These are phyloP conservation scores for Apiosordaria backusii DNA, from an alignment of 495 filamentous ascomycete genomes.

Conservation along the genomic window DNA sequence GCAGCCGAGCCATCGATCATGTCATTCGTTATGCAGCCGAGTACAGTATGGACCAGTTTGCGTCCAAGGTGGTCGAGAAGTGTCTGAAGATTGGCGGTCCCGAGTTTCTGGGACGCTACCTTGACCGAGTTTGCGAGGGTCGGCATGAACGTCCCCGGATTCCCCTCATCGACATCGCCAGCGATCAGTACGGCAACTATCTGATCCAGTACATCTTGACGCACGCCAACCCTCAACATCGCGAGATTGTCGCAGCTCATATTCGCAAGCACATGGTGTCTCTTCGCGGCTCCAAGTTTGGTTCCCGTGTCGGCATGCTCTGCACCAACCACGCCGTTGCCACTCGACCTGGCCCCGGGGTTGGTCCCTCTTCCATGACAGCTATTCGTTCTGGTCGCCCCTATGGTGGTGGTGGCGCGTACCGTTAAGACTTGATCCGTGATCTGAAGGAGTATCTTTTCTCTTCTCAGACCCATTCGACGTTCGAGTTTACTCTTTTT, in stretches of 20 bases:
- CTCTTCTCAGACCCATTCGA: not conserved
- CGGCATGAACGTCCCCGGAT: constrained; percentile 89
- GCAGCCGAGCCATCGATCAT: constrained; percentile 89
- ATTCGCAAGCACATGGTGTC: constrained; percentile 99
- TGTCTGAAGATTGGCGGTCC: constrained; percentile 93
- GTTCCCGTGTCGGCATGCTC: constrained; percentile 96
- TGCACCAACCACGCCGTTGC: constrained; percentile 89
- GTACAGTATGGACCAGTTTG: constrained; percentile 99
- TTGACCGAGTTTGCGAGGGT: constrained; percentile 88
- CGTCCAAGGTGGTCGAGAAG: constrained; percentile 98
- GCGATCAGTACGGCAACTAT: constrained; percentile 98
- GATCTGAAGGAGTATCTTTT: not conserved
- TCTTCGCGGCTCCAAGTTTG: constrained; percentile 95
- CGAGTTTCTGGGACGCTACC: constrained; percentile 89
- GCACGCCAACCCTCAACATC: constrained; percentile 78
- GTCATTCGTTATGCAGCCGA: constrained; percentile 88
- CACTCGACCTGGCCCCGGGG: constrained; percentile 80
- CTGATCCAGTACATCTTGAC: constrained; percentile 95
- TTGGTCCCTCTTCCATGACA: constrained; percentile 53
- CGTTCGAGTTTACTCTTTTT: not conserved
- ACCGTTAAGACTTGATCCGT: constrained; percentile 31
- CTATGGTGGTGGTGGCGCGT: constrained; percentile 48
- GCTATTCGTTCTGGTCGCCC: constrained; percentile 54
- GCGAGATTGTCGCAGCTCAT: constrained; percentile 87
- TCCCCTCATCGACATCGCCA: constrained; percentile 95